Evolutionary conservation across 164 flowering plant genomes (phyloP).

Genomic region (Magnolia officinalis): DNA sequence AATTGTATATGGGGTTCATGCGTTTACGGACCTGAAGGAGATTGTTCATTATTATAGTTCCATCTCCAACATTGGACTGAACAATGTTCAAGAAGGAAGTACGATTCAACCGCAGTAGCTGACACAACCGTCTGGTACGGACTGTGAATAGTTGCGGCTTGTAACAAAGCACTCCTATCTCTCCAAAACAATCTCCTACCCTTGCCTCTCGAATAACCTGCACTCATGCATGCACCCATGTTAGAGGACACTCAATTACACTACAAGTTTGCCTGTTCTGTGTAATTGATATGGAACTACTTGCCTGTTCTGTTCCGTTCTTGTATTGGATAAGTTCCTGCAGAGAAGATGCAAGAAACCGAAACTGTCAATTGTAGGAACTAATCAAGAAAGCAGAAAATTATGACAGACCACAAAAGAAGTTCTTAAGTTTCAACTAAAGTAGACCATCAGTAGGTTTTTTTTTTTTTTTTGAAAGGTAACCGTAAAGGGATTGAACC

Average conservation of each 20-base stretch:
- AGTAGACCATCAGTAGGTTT: no score
- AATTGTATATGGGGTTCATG: background rate
- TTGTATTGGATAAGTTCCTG: slow-evolving; percentile 70
- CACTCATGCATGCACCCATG: background rate
- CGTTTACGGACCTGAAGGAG: slow-evolving; percentile 69
- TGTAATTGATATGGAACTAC: slow-evolving; percentile 10
- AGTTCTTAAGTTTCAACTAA: background rate
- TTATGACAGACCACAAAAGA: background rate
- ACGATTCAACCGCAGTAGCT: slow-evolving; percentile 78
- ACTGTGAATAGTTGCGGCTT: slow-evolving; percentile 89
- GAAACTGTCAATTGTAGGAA: background rate
- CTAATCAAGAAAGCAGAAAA: background rate
- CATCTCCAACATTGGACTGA: slow-evolving; percentile 93
- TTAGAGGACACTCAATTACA: background rate
- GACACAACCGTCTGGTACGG: slow-evolving; percentile 79
- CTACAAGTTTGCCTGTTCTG: background rate
- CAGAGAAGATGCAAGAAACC: slow-evolving; percentile 9
- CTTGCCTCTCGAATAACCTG: slow-evolving; percentile 73
- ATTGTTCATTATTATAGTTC: slow-evolving; percentile 88
- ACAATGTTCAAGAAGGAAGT: slow-evolving; percentile 76
- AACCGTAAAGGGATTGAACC: no score
- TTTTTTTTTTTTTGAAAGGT: no score
- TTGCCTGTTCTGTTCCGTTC: slow-evolving; percentile 70
- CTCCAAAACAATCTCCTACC: slow-evolving; percentile 79
- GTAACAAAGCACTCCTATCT: slow-evolving; percentile 93